Percentiles rank a stretch among this genome's conserved stretches.
Evolutionary conservation across 306 rosid species (phyloP).

Genomic region (Inga leiocalycina): DNA sequence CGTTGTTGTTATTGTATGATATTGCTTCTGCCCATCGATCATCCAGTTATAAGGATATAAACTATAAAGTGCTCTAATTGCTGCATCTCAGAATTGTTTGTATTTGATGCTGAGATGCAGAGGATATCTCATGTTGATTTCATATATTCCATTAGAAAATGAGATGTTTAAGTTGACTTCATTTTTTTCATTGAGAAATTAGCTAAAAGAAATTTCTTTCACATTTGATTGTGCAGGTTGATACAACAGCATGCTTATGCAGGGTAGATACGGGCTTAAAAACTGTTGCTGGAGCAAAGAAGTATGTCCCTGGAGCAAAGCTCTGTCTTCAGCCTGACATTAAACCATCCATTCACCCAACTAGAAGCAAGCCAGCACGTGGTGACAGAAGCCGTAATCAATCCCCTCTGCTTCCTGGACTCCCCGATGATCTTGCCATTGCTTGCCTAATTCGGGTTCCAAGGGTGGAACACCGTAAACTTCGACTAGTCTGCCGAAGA

Average conservation of each 20-base stretch:
- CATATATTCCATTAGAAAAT: not conserved
- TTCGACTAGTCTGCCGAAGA: conserved; percentile 81
- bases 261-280: conserved; percentile 81
- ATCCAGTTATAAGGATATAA: not conserved
- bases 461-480: conserved; percentile 77
- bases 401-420: conserved; percentile 86
- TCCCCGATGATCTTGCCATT: conserved; percentile 89
- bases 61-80: conserved; percentile 8
- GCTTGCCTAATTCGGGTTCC: conserved; percentile 88
- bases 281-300: conserved; percentile 83
- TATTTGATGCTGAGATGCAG: not conserved
- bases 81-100: conserved; percentile 14
- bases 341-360: conserved; percentile 85
- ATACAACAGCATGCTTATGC: conserved; percentile 84
- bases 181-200: conserved; percentile 4
- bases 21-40: not conserved
- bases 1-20: not conserved
- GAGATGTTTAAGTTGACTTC: not conserved
- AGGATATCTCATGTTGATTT: conserved; percentile 23
- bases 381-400: conserved; percentile 78
- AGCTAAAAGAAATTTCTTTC: conserved; percentile 22
- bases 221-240: conserved; percentile 64
- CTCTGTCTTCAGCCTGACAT: conserved; percentile 89
- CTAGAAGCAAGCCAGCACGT: conserved; percentile 73
- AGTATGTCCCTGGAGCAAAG: conserved; percentile 79